These are phyloP conservation scores for Phaeosphaeria sp. DNA, from an alignment of 2,329 filamentous ascomycete genomes.

Conservation along the genomic window DNA sequence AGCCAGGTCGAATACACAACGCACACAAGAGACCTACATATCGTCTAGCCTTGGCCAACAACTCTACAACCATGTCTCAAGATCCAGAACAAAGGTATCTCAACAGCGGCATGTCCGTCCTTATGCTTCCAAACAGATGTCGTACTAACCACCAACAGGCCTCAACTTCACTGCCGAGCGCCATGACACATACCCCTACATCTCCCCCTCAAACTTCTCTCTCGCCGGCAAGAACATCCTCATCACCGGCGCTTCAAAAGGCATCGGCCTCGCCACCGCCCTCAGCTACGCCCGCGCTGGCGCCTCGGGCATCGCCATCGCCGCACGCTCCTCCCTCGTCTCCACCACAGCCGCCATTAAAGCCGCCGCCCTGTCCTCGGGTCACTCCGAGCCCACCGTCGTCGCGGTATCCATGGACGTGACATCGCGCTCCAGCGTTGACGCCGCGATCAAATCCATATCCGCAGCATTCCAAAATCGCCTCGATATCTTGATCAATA, in stretches of 20 bases:
- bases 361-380: slow-evolving; percentile 42
- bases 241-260: slow-evolving; percentile 63
- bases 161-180: slow-evolving; percentile 35
- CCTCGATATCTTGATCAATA: slow-evolving; percentile 58
- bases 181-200: slow-evolving; percentile 61
- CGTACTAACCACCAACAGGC: no score
- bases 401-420: slow-evolving; percentile 55
- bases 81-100: slow-evolving; percentile 11
- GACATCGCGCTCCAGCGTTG: slow-evolving; percentile 47
- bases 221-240: slow-evolving; percentile 52
- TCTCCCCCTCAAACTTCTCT: slow-evolving; percentile 49
- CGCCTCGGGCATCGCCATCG: slow-evolving; percentile 60
- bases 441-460: slow-evolving; percentile 43
- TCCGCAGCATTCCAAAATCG: slow-evolving; percentile 18
- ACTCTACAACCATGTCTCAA: slow-evolving; percentile 9
- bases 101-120: slow-evolving; percentile 4
- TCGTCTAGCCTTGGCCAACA: no score
- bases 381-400: slow-evolving; percentile 46
- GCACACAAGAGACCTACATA: no score
- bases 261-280: slow-evolving; percentile 61
- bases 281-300: slow-evolving; percentile 63
- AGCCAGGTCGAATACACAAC: no score
- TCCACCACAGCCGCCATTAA: slow-evolving; percentile 45
- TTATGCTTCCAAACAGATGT: no score
- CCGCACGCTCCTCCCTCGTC: slow-evolving; percentile 55